Evolutionary conservation across 441 rosid species (phyloP).

Genomic region (Daphne laureola): DNA sequence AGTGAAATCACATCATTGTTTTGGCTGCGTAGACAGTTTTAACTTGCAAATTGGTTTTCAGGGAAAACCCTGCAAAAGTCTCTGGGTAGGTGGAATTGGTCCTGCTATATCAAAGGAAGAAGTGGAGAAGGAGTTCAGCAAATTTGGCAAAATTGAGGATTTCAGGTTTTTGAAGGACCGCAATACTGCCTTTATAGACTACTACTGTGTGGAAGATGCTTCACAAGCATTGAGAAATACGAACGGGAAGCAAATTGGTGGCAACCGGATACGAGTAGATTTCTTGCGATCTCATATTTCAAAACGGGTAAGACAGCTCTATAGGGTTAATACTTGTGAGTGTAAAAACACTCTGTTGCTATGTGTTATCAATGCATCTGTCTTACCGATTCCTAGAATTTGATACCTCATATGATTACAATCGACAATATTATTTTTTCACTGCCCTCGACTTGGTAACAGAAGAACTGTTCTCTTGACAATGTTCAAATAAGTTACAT

Average conservation of each 20-base stretch:
- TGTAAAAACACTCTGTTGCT: no score
- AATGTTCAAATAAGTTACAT: no score
- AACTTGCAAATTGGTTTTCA: conserved; percentile 13
- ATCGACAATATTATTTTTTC: no score
- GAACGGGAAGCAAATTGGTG: conserved; percentile 65
- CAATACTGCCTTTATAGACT: conserved; percentile 61
- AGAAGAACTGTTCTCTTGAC: no score
- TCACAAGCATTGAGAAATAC: conserved; percentile 56
- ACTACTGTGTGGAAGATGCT: conserved; percentile 52
- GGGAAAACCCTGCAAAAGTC: conserved; percentile 68
- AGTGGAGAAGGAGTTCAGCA: conserved; percentile 55
- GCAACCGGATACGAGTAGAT: conserved; percentile 73
- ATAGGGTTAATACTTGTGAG: conserved; percentile 1
- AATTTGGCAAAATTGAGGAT: conserved; percentile 66
- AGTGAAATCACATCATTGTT: no score
- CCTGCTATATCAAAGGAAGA: conserved; percentile 48
- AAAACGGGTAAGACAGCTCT: conserved; percentile 49
- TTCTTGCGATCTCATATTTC: conserved; percentile 59
- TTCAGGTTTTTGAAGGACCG: conserved; percentile 62
- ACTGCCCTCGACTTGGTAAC: no score
- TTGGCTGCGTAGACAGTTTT: no score
- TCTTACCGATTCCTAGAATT: no score
- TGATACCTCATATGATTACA: no score
- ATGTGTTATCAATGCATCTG: no score
- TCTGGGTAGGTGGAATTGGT: conserved; percentile 90